Evolutionary conservation across 192 early-diverging fungal species (phyloP), one percentile per base, ranked within the genome.

Genomic region (Linnemannia schmuckeri): DNA sequence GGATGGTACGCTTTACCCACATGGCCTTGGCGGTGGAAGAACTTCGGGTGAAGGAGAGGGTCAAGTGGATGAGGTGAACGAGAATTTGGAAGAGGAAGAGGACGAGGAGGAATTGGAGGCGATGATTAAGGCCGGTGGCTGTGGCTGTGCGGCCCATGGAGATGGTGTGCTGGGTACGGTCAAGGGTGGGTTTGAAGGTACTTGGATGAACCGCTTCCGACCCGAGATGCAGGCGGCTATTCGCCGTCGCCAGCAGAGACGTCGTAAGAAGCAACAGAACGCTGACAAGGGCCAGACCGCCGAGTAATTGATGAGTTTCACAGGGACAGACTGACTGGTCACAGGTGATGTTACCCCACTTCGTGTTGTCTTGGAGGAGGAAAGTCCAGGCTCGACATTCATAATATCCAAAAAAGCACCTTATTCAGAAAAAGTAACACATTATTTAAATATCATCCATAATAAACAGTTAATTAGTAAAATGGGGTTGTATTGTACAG

Each of bases 121-220:
- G 13, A 37, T 87, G 76, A 87, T 87, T 42, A 87, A 81, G 80
- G 85, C 85, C 0, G 85, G 85, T 1, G 85, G 85, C 13, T 87
- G 85, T 75, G 85, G 85, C 20, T 87, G 85, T 71, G 85, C 85
- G 0, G 85, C 85, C 8, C 85, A 81, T 75, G 80, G 80, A 1
- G 85, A 87, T 61, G 85, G 85, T 38, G 55, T 71, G 24, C 27
- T 87, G 1, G 85, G 85, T 1, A 87, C 85, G 1, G 55, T 68
- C 17, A 80, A 76, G 33, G 76, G 85, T 20, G 85, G 85, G 3
- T 87, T 87, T 42, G 85, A 87, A 8, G 79, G 79, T 3, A 87
- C 85, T 10, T 87, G 85, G 85, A 87, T 87, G 85, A 87, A 37
- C 40, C 74, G 85, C 1, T 87, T 87, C 73, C 76, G 71, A 0